Evolutionary conservation across 2,329 filamentous ascomycete species (phyloP).

Genomic region (Colletotrichum sp.): DNA sequence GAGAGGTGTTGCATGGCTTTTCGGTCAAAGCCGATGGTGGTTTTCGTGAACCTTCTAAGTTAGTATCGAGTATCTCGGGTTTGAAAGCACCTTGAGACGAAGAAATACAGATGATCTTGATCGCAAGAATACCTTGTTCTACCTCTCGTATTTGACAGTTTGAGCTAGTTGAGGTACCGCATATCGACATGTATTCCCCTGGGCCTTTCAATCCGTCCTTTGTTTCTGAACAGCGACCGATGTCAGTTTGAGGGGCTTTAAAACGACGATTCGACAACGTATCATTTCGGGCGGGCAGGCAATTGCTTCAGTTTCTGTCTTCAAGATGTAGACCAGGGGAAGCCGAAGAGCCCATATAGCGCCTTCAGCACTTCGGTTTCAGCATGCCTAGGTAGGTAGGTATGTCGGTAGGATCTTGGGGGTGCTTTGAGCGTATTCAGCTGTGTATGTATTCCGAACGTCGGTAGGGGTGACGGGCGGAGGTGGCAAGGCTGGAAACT

Average conservation of each 20-base stretch:
- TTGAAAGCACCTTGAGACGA: background rate
- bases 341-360: background rate
- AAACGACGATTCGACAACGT: no score
- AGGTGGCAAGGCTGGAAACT: background rate
- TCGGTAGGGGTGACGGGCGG: background rate
- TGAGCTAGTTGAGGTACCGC: no score
- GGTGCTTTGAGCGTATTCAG: background rate
- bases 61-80: background rate
- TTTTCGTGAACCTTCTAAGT: background rate
- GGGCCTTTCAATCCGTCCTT: no score
- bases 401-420: background rate
- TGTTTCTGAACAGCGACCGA: no score
- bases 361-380: background rate
- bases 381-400: background rate
- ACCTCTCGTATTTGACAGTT: no score
- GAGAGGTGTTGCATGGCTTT: background rate
- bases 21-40: background rate
- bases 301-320: no score
- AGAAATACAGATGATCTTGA: background rate
- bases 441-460: accelerated
- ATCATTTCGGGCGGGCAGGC: no score
- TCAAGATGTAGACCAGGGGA: no score
- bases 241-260: no score
- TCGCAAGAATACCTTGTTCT: background rate
- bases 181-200: no score